A percentile compares a stretch with the other conserved stretches of the same genome.
Evolutionary conservation across 345 rosid genomes (phyloP).

Genomic region (Theobroma cacao): DNA sequence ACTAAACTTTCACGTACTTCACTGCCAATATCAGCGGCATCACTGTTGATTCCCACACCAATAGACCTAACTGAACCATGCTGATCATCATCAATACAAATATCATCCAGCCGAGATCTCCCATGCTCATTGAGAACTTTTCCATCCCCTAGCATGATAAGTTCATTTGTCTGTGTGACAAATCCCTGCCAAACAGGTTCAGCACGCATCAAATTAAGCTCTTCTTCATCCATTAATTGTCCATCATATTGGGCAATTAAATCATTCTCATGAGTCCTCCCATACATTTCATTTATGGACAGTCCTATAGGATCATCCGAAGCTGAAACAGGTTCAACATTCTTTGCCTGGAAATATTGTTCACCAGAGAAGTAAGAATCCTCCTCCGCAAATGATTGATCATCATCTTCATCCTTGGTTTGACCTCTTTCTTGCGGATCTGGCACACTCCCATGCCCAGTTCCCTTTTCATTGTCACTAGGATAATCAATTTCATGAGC

Average conservation of each 20-base stretch:
- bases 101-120: slow-evolving; percentile 50
- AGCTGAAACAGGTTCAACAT: slow-evolving; percentile 54
- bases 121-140: slow-evolving; percentile 48
- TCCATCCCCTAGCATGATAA: slow-evolving; percentile 55
- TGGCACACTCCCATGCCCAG: slow-evolving; percentile 75
- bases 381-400: slow-evolving; percentile 91
- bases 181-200: slow-evolving; percentile 99
- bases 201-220: slow-evolving; percentile 65
- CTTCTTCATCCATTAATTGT: slow-evolving; percentile 82
- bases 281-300: slow-evolving; percentile 63
- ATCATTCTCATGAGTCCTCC: slow-evolving; percentile 56
- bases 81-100: slow-evolving; percentile 75
- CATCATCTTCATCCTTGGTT: slow-evolving; percentile 82
- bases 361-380: slow-evolving; percentile 96
- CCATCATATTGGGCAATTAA: slow-evolving; percentile 75
- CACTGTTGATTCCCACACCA: slow-evolving; percentile 93
- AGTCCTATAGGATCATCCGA: slow-evolving; percentile 77
- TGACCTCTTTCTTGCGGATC: slow-evolving; percentile 78
- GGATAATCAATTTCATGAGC: slow-evolving; percentile 99
- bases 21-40: slow-evolving; percentile 93
- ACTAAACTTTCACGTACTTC: slow-evolving; percentile 85
- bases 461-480: slow-evolving; percentile 95
- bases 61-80: slow-evolving; percentile 94
- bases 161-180: slow-evolving; percentile 81
- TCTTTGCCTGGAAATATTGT: slow-evolving; percentile 64